phyloP scores from a whole-genome alignment of 805 yeast genomes.

The Saturnispora bothae region DNA sequence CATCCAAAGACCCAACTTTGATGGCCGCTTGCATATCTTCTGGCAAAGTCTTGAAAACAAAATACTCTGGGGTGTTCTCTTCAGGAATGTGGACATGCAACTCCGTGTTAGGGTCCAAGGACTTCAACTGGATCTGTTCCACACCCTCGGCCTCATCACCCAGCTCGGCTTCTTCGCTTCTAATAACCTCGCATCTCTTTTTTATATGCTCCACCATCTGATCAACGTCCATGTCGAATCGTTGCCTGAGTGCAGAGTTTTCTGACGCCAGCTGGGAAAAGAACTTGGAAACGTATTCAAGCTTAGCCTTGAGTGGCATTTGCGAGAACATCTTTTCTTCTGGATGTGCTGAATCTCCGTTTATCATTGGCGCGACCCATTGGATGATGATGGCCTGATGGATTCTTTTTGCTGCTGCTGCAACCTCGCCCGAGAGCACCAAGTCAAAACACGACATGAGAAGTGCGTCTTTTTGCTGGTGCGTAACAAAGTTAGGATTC shows the following conservation, averaged over 20 bases:
- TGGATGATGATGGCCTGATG: conserved; percentile 7
- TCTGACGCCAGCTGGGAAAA: conserved; percentile 49
- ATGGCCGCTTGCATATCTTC: conserved; percentile 63
- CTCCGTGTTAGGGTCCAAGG: conserved; percentile 76
- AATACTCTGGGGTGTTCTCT: conserved; percentile 40
- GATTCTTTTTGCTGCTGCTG: conserved; percentile 27
- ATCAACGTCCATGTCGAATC: conserved; percentile 64
- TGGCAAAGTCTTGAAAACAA: conserved; percentile 49
- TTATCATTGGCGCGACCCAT: conserved; percentile 9
- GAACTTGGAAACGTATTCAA: conserved; percentile 29
- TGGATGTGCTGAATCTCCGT: conserved; percentile 2
- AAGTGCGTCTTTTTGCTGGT: conserved; percentile 83
- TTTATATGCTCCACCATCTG: conserved; percentile 69
- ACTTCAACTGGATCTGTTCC: conserved; percentile 76
- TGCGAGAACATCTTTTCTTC: conserved; percentile 8
- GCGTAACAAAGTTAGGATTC: conserved; percentile 63
- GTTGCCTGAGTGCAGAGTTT: conserved; percentile 51
- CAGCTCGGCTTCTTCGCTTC: conserved; percentile 38
- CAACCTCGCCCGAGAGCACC: conserved; percentile 52
- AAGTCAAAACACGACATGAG: conserved; percentile 87
- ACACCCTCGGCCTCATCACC: conserved; percentile 46
- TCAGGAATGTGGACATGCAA: conserved; percentile 61
- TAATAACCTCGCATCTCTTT: conserved; percentile 59
- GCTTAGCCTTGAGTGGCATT: conserved; percentile 12
- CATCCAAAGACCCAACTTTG: conserved; percentile 59